These are phyloP conservation scores for Calcarisporium arbuscula DNA, from an alignment of 2,329 filamentous ascomycete genomes.

Conservation along the genomic window DNA sequence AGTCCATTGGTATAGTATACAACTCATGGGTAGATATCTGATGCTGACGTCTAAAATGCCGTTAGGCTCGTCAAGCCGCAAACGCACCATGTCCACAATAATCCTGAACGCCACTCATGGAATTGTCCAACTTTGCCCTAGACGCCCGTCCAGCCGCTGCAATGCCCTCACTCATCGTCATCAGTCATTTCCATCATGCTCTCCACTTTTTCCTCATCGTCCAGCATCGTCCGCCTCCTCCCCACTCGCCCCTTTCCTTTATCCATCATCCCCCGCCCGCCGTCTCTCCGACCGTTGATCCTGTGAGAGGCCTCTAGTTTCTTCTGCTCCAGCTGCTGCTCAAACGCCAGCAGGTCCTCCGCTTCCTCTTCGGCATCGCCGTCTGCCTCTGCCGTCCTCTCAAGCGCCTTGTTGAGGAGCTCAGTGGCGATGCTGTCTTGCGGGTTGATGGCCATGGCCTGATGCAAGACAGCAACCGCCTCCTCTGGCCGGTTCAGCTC, in stretches of 20 bases:
- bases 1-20: too few species aligned
- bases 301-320: slow-evolving; percentile 37
- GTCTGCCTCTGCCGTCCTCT: slow-evolving; percentile 48
- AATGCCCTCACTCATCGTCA: slow-evolving; percentile 34
- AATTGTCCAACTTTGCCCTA: too few species aligned
- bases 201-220: slow-evolving; percentile 33
- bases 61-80: too few species aligned
- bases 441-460: slow-evolving; percentile 71
- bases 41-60: too few species aligned
- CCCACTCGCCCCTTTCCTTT: slow-evolving; percentile 42
- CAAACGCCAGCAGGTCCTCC: slow-evolving; percentile 43
- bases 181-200: slow-evolving; percentile 53
- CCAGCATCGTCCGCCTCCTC: slow-evolving; percentile 21
- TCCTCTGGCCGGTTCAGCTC: slow-evolving; percentile 70
- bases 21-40: too few species aligned
- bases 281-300: slow-evolving; percentile 21
- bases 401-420: slow-evolving; percentile 64
- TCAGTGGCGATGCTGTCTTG: slow-evolving; percentile 80
- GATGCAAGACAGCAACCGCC: slow-evolving; percentile 75
- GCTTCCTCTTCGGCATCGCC: slow-evolving; percentile 40
- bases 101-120: too few species aligned
- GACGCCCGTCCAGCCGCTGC: too few species aligned
- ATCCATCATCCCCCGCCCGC: slow-evolving; percentile 20
- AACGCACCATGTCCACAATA: too few species aligned
- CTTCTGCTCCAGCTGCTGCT: slow-evolving; percentile 42